Base-by-base conservation (phyloP, 495 filamentous ascomycete genomes). In the Neurospora sp. region DNA sequence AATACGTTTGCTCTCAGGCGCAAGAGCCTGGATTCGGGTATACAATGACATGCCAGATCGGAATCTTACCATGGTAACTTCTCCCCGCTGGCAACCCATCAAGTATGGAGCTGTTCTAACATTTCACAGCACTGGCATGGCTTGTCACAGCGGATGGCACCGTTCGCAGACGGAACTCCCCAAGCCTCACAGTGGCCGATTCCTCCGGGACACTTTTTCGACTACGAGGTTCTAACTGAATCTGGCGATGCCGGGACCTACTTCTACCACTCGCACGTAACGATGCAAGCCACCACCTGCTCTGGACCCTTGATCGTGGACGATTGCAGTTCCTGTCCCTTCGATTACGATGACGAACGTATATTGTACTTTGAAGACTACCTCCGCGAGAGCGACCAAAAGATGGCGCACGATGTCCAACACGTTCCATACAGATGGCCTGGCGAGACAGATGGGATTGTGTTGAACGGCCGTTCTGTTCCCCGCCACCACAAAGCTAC, bases 201-300 rank as follows among this genome's bases (percentile, higher is more conserved):
- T 70, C 85, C 87, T 5, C 87, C 88, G 10, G 76, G 82, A 18
- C 83, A 87, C 74, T 90, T 85, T 80, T 90, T 90, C 79, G 89
- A 91, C 79, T 90, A 90, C 76, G 87, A 90, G 76, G 81, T 89
- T 27, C 78, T 79, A 11, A 83, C 85, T 9, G 80, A 86, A 23
- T 23, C 79, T 6, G 84, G 83, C 9, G 82, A 87, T 70, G 84
- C 87, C 87, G 88, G 87, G 20, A 86, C 86, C 6, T 89, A 89
- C 78, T 89, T 87, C 77, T 90, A 89, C 72, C 88, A 90, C 75
- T 89, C 86, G 10, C 88, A 90, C 72, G 84, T 89, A 38, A 85
- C 81, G 0, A 85, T 89, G 73, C 88, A 90, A 78, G 84, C 87
- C 3, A 78, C 86, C 39, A 85, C 85, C 62, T 85, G 84, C 6